Evolutionary conservation across 345 rosid species (phyloP), one percentile per base, ranked within the genome.

Genomic region (Brassica incana): DNA sequence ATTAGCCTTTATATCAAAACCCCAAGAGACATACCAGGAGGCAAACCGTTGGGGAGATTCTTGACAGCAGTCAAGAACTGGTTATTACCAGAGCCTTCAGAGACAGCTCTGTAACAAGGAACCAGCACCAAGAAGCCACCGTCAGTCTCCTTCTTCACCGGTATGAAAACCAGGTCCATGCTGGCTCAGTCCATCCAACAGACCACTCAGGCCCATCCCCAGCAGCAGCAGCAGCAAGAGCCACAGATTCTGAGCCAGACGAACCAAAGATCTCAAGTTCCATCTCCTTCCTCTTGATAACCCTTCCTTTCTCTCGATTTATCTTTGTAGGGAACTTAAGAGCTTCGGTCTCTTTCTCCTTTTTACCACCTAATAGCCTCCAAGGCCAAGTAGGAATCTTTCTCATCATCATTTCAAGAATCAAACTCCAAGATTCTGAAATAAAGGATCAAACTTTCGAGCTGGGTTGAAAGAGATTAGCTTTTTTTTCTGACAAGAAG

Each of bases 111-210:
- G 64, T 92, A 92, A 75, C 92, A 92, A 84, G 91, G 97, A 86
- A 92, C 95, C 78, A 92, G 83, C 32, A 89, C 97, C 8, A 92
- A 90, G 85, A 92, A 92, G 5, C 85, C 85, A 71, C 94, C 88
- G 76, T 87, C 89, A 82, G n/a, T 87, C 90, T 50, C 72, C 78
- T 50, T 89, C 93, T 33, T 83, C 83, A 32, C 86, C 88, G 40
- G 77, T 80, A 7, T 72, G 85, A 56, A 92, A 90, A 71, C 80
- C 92, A 75, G 91, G 84, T 8, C 95, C 92, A 65, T 87, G 92
- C n/a, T 56, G 92, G 95, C 79, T 92, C 97, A 23, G 84, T 86
- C 97, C 97, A 92, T 15, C 97, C 95, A 56, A 90, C 86, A 80
- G 97, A 92, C 97, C 95, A 92, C 73, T 92, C 97, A 23, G 88